Conservation (phyloP, 2,329 filamentous ascomycete species). For the Cytospora schulzeri region DNA sequence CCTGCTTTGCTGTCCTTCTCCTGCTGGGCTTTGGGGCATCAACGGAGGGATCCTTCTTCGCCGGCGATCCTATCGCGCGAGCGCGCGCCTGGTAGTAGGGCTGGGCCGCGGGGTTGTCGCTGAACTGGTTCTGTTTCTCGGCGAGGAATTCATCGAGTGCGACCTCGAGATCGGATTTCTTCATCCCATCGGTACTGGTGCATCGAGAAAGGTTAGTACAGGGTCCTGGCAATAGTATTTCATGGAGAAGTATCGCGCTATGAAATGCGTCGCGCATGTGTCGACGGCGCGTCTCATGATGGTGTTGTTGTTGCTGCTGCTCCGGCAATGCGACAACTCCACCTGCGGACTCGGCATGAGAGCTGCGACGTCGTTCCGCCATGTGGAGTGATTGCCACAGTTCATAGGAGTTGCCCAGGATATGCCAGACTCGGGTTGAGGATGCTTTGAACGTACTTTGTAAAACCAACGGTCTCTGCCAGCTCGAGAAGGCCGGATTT, state of each 20-base stretch:
- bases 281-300: background rate
- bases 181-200: conserved; percentile 66
- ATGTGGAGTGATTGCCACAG: background rate
- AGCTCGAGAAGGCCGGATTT: conserved; percentile 79
- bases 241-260: background rate
- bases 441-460: conserved; percentile 61
- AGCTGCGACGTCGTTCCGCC: background rate
- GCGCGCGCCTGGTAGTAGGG: conserved; percentile 76
- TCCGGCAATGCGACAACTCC: conserved; percentile 10
- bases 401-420: background rate
- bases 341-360: background rate
- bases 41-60: conserved; percentile 57
- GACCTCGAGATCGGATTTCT: conserved; percentile 78
- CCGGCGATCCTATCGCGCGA: conserved; percentile 59
- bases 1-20: conserved; percentile 48
- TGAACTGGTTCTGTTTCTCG: conserved; percentile 67
- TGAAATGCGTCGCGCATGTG: background rate
- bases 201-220: conserved; percentile 30
- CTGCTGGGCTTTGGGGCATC: conserved; percentile 47
- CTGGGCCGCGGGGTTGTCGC: conserved; percentile 64
- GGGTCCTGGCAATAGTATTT: background rate
- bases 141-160: conserved; percentile 74
- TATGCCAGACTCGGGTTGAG: conserved; percentile 18
- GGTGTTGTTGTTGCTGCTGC: background rate
- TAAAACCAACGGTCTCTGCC: conserved; percentile 69